Base-by-base conservation (phyloP, 345 rosid species). In the Bretschneidera sinensis region DNA sequence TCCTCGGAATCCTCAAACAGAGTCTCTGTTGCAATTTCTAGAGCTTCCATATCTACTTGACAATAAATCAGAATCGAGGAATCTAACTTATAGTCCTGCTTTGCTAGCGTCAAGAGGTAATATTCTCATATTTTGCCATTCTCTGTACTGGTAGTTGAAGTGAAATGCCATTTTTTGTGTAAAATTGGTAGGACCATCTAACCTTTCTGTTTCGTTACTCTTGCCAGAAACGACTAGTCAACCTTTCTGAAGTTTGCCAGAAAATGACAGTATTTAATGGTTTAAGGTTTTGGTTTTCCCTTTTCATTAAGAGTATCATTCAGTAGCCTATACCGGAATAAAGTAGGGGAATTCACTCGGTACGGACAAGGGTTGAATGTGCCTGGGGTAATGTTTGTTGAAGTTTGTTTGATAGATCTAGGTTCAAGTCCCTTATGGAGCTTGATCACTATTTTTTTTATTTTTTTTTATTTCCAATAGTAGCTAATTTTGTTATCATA, bases 11-110 rank as follows among this genome's bases (percentile, higher is more conserved):
- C 96, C 95, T 17, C 96, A 90, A 62, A 94, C 92, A 8, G 66
- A 77, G 55, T 79, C 91, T 24, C 77, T 86, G 58, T 67, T 94
- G 80, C 84, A 83, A 74, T 76, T 94, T 55, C 80, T 94, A 63
- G 97, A 78, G 60, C 92, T 90, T 51, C 86, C 97, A 18, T 81
- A 88, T 79, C 81, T 90, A 35, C 95, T 90, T 66, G 91, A 88
- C 73, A 53, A 68, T 61, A 61, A 69, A 58, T 65, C 77, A 24
- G 76, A 74, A 54, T 75, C 84, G 35, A 75, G 72, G 51, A 75
- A 68, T 68, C 55, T 54, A 72, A 59, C 43, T 24, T 24, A 35
- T 24, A 60, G 49, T 68, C 67, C 70, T 61, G 68, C 78, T 54
- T 60, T 77, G 13, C 56, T 35, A 13, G 60, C 64, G 81, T 70